Evolutionary conservation across 495 filamentous ascomycete genomes (phyloP), one percentile per base, ranked within the genome.

Genomic region (Penicillium herquei): DNA sequence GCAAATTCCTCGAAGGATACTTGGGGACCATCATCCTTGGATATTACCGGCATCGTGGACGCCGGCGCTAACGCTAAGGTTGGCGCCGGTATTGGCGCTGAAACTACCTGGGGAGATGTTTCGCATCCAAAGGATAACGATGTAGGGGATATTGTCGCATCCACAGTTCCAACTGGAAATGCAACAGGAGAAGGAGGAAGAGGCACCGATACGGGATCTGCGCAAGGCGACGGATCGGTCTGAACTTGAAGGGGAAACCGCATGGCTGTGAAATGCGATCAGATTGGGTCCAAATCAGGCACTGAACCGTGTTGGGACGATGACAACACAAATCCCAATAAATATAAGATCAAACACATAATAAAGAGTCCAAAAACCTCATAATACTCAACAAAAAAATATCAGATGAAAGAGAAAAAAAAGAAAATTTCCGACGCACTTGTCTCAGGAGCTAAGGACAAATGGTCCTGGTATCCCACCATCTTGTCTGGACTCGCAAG

Each of bases 1-100:
- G 76, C 71, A 63, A 78, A 71, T 21, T 78, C 70, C 59, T 78
- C 75, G 55, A 79, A 78, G 6, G 74, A 70, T 35, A 77, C 65
- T 53, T 55, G 64, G 55, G 65, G 59, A 37, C 12, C 37, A 55
- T 68, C 64, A 54, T 69, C 61, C 42, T 57, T 50, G 42, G 56
- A 30, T 12, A 46, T 30, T 17, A 54, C 33, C 13, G 61, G 45
- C 17, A 57, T 56, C 40, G 58, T 46, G 39, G 54, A 26, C 39
- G 41, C 44, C 13, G 37, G 53, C 32, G 46, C 49, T 32, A 45
- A 49, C 14, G 55, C 46, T 14, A 31, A 51, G 30, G 46, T 51
- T 32, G 49, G 51, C 14, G 55, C 46, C 68, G 41, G 62, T 47
- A 30, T 55, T 59, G 58, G 69, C 57, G 52, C 61, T 56, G 35